Evolutionary conservation across 345 rosid genomes (phyloP), one percentile per base, ranked within the genome.

Genomic region (Eucalyptus sideroxylon): DNA sequence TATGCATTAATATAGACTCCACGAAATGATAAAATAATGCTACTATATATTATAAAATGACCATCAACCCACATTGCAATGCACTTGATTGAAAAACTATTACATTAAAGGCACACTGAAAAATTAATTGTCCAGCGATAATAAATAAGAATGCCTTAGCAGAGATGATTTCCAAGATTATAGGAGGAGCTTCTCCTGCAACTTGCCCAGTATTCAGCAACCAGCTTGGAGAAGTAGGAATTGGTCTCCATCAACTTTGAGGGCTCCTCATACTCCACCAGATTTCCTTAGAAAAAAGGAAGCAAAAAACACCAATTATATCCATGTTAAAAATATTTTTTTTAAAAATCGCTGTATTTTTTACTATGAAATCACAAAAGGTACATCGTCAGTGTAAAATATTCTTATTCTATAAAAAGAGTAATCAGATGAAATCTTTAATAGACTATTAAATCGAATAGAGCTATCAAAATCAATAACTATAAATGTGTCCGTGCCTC

Each of bases 181-280:
- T 86, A 91, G 83, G 45, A 86, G 88, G 95, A 92, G 50, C 89
- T 89, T 67, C 92, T 92, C 49, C 89, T 92, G 93, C 96, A 93
- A 90, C 96, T 94, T 16, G 96, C 91, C 96, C 98, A 96, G 62
- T 96, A 96, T 88, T 96, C 98, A 86, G 94, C 95, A 55, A 95
- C 99, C 14, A 95, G 96, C 91, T 95, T 96, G 7, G 96, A 94
- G 92, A 96, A 96, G 53, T 93, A 95, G 65, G 99, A 94, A 62
- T 93, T 92, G 27, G 89, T 92, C 88, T 93, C 95, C 96, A 95
- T 92, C 42, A 96, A 95, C 90, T 91, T 95, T 40, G 92, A 89
- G 34, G 99, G 97, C 89, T 94, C 94, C 72, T 96, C 95, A 80
- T 95, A 94, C 86, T 96, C 98, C 82, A 95, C 89, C 90, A 96